Base-by-base conservation (phyloP, 352 stramenopile species). In the Blastocystis sp. region DNA sequence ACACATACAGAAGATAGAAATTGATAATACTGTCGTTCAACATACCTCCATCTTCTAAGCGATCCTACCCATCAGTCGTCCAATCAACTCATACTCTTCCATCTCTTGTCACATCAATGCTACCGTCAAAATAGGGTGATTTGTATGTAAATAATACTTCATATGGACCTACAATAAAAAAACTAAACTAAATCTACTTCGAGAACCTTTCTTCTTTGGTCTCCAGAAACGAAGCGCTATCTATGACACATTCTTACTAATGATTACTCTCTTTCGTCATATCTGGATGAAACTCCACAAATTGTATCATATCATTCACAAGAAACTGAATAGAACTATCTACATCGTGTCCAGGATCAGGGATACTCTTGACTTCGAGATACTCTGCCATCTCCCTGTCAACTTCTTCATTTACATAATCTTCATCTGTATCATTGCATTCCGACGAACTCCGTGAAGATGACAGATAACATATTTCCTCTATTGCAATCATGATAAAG, bases 101-200 rank as follows among this genome's bases (percentile, higher is more conserved):
- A 37, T 51, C 40, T 11, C n/a, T 17, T 7, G 73, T 84, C 9
- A 84, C 40, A 68, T 84, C 73, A 0, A 84, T 51, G 19, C 73
- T 84, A 19, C 33, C 44, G 0, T 48, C 73, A 42, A 84, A 84
- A 64, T 68, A 68, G 9, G 73, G 73, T 37, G 73, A 84, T 84
- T 84, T 84, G 56, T 84, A 84, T 4, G 73, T 54, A 40, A 84
- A 84, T 17, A 84, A 24, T 1, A 84, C 35, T 76, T 76, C 64
- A 19, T 62, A 15, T n/a, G 56, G 56, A 62, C 5, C 56, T 62
- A 62, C 56, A 62, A 48, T 62, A 2, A 62, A 3, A 62, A 3
- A n/a, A 7, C 6, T 13, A 62, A n/a, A 5, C 3, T 17, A 15
- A 33, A 33, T 33, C 56, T 62, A 62, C 56, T 33, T 62, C 56